Evolutionary conservation across 2,329 filamentous ascomycete species (phyloP), one percentile per base, ranked within the genome.

Genomic region (Calycina herbarum): DNA sequence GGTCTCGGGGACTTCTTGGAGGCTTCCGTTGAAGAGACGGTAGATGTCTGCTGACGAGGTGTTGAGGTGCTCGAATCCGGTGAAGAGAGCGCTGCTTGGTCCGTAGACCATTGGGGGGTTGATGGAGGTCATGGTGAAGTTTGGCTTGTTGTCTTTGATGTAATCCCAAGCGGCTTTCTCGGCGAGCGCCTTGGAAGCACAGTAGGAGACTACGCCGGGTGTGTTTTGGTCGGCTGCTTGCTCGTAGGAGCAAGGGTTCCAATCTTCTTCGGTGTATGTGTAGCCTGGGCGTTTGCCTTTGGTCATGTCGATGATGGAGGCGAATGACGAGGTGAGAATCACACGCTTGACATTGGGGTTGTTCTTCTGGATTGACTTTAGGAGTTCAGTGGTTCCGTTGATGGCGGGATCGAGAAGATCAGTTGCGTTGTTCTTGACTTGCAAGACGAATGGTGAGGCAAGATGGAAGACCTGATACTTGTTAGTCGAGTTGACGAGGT

Each of bases 21-120:
- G 82, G 20, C 64, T 70, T 1, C 89, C 89, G n/a, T 82, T 82
- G n/a, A 89, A 81, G 54, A 91, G 78, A 64, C 87, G 82, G n/a
- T 85, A 81, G 67, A 93, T 83, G 40, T 88, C 84, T 69, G 86
- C 83, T 73, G 92, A 92, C 6, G 88, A 91, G 0, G 88, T 90
- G 78, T 93, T 93, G 68, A 93, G 79, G 1, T 79, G 78, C 10
- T 86, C 83, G 1, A 90, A 79, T 27, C 79, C 83, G 65, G 85
- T 81, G 5, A 92, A 80, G 67, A 85, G 85, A 69, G 89, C 83
- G 64, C 85, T 82, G 5, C 88, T 77, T 0, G 88, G 87, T 0
- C 88, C 88, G 65, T 89, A 83, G 0, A 87, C 84, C 71, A 85
- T 81, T 0, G 87, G 87, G 65, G 85, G 84, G 72, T 85, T 86